Percentiles rank a stretch among this genome's conserved stretches.
These are phyloP conservation scores for Oehlia diaphana DNA, from an alignment of 192 early-diverging fungal species.

Conservation along the genomic window DNA sequence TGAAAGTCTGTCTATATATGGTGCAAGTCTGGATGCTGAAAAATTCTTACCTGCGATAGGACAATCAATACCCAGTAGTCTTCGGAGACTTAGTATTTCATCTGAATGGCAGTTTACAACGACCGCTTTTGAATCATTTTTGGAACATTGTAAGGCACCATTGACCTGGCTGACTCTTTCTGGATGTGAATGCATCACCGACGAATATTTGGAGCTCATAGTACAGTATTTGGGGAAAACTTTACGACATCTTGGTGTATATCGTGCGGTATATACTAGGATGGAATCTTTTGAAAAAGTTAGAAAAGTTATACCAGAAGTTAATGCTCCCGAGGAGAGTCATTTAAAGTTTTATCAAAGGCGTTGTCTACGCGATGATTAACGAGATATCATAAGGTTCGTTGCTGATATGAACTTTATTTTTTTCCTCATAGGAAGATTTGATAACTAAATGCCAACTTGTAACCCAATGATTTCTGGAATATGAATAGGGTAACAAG, in stretches of 20 bases:
- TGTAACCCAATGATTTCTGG: background rate
- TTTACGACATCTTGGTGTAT: conserved; percentile 5
- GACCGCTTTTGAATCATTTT: conserved; percentile 9
- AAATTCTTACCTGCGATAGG: conserved; percentile 13
- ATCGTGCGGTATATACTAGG: conserved; percentile 12
- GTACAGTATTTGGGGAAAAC: conserved; percentile 15
- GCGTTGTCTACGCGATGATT: conserved; percentile 15
- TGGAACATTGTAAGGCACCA: conserved; percentile 16
- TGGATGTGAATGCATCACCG: conserved; percentile 14
- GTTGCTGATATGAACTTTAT: background rate
- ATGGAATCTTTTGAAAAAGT: conserved; percentile 24
- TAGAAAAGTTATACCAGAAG: conserved; percentile 7
- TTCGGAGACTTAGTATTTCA: conserved; percentile 13
- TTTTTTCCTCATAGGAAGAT: background rate
- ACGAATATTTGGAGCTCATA: background rate
- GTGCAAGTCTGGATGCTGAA: conserved; percentile 2
- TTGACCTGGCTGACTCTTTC: conserved; percentile 2
- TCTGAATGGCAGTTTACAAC: conserved; percentile 11
- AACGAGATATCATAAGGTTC: background rate
- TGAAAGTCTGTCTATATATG: conserved; percentile 12
- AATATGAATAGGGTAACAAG: conserved; percentile 1
- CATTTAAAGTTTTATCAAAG: conserved; percentile 18
- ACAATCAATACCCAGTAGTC: conserved; percentile 13
- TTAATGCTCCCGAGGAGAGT: conserved; percentile 4
- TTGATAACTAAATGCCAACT: background rate